Conservation (phyloP, 345 rosid genomes). For the Geranium rotundifolium region DNA sequence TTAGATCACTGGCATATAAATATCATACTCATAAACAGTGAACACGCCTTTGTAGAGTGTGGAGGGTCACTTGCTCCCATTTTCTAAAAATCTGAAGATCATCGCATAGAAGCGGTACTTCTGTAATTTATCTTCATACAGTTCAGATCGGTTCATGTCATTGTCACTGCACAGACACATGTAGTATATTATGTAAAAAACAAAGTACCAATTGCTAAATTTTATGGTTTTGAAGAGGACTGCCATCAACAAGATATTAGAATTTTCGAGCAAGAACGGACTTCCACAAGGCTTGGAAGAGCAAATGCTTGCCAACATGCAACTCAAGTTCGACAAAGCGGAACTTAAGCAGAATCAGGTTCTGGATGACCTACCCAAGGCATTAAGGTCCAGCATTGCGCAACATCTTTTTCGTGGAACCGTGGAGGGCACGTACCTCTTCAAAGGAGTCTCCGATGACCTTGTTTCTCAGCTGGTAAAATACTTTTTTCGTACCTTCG, state of each 20-base stretch:
- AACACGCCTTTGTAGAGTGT: too few relatives aligned
- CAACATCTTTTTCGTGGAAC: slow-evolving; percentile 59
- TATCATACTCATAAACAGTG: too few relatives aligned
- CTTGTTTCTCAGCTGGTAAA: slow-evolving; percentile 65
- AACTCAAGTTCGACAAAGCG: slow-evolving; percentile 77
- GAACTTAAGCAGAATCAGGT: slow-evolving; percentile 85
- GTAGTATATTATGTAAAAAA: neutral
- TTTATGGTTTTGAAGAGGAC: slow-evolving; percentile 42
- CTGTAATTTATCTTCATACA: too few relatives aligned
- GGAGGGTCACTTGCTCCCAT: too few relatives aligned
- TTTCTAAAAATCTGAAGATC: too few relatives aligned
- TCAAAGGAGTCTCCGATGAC: slow-evolving; percentile 62
- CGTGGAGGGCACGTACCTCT: slow-evolving; percentile 53
- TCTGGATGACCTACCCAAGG: slow-evolving; percentile 73
- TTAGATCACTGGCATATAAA: too few relatives aligned
- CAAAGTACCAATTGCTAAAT: neutral
- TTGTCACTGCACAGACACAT: neutral
- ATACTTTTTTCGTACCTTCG: neutral
- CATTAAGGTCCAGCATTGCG: slow-evolving; percentile 73
- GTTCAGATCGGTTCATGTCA: too few relatives aligned
- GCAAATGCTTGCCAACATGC: slow-evolving; percentile 90
- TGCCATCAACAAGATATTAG: slow-evolving; percentile 58
- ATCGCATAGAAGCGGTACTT: too few relatives aligned
- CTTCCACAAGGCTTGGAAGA: slow-evolving; percentile 74
- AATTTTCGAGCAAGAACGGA: slow-evolving; percentile 67